A percentile compares a stretch with the other conserved stretches of the same genome.
phyloP scores from a whole-genome alignment of 148 eudicot genomes.

The Nyssa sinensis region DNA sequence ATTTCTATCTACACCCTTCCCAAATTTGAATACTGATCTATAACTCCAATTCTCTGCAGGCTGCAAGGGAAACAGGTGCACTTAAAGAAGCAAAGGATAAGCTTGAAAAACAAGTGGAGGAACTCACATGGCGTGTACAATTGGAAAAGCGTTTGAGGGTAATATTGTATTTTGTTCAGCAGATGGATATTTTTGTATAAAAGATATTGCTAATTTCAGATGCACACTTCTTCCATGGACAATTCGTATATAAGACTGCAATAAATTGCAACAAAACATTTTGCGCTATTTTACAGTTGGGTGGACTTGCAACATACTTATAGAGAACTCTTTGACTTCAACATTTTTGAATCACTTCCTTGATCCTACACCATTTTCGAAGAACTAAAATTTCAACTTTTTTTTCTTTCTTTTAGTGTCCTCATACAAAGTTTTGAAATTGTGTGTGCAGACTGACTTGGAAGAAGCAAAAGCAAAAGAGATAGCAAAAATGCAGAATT shows the following conservation, averaged over 20 bases:
- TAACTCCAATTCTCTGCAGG: conserved; percentile 48
- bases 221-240: background rate
- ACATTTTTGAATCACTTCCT: conserved; percentile 1
- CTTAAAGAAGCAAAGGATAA: conserved; percentile 99
- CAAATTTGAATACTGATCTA: conserved; percentile 12
- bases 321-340: background rate
- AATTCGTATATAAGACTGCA: background rate
- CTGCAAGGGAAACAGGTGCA: conserved; percentile 96
- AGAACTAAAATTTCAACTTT: background rate
- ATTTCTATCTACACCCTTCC: no score
- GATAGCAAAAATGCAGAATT: conserved; percentile 58
- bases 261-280: conserved; percentile 5
- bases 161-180: conserved; percentile 14
- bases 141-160: conserved; percentile 95
- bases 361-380: background rate
- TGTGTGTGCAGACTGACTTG: conserved; percentile 68
- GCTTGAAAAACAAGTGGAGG: conserved; percentile 92
- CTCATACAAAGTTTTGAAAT: conserved; percentile 14
- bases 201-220: background rate
- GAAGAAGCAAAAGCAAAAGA: conserved; percentile 92
- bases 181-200: background rate
- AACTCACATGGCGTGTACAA: conserved; percentile 92
- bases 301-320: background rate
- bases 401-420: background rate
- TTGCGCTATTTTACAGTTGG: background rate